Evolutionary conservation across 495 filamentous ascomycete genomes (phyloP), one percentile per base, ranked within the genome.

Genomic region (Patellaria atrata): DNA sequence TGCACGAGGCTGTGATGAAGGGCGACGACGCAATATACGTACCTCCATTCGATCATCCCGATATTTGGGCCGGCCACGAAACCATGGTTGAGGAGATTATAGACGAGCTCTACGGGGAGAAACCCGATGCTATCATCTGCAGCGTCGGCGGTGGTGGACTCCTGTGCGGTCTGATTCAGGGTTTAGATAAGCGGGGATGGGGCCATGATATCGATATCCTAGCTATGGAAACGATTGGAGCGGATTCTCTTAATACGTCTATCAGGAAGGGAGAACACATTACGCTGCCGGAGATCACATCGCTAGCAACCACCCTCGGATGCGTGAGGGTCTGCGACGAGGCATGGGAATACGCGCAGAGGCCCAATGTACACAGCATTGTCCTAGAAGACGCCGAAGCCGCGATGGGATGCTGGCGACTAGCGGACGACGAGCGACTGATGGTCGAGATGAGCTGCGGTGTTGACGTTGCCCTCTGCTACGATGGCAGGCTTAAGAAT

Each of bases 111-210:
- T 42, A 53, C 10, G 36, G 51, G n/a, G 43, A 37, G 15, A 39
- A 45, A 11, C 47, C 77, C 13, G 77, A 84, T 45, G 79, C 70
- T 5, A 56, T 97, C 2, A 66, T 93, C 8, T 91, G 82, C 53
- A 79, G 67, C 43, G 83, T 94, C 28, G 89, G 87, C 8, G 89
- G 89, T 10, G 89, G 89, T 3, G 89, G 89, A 1, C 58, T 97
- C 26, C 63, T 94, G 22, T 77, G 75, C 38, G 87, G 87, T 1
- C 47, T 94, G 5, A 70, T 83, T 52, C 60, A 74, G 52, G 85
- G 82, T 6, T 51, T 94, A 6, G 71, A 80, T 40, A 23, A 43
- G 43, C 19, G 22, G 19, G 36, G 27, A 33, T 43, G 50, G 44
- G 13, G 40, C 43, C 23, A 26, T n/a, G 37, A 49, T 30, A 68